Conservation (phyloP, 805 yeast species). For the Torulaspora quercuum region DNA sequence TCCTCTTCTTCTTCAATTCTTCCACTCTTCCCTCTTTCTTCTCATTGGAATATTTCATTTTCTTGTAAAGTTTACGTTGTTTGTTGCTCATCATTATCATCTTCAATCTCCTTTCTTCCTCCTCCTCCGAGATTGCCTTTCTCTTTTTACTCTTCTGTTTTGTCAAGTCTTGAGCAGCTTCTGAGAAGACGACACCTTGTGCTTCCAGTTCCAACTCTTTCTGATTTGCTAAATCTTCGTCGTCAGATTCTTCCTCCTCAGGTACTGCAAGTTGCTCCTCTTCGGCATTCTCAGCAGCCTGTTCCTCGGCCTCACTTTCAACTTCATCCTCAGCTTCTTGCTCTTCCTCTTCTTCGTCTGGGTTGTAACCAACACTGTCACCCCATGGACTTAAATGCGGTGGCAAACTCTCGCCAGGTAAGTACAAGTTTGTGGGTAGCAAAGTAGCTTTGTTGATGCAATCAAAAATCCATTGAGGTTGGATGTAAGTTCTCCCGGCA, state of each 20-base stretch:
- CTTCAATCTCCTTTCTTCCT: slow-evolving; percentile 84
- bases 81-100: slow-evolving; percentile 97
- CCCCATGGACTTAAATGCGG: slow-evolving; percentile 99
- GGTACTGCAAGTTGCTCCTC: slow-evolving; percentile 40
- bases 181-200: slow-evolving; percentile 76
- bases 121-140: slow-evolving; percentile 45
- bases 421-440: slow-evolving; percentile 73
- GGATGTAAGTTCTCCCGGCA: slow-evolving; percentile 88
- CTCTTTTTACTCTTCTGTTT: slow-evolving; percentile 38
- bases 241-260: slow-evolving; percentile 49
- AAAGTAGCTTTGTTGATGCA: slow-evolving; percentile 74
- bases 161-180: slow-evolving; percentile 42
- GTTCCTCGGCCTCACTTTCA: slow-evolving; percentile 49
- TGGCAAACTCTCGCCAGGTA: slow-evolving; percentile 93
- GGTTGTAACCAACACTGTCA: slow-evolving; percentile 86
- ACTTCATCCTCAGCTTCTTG: slow-evolving; percentile 45
- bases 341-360: slow-evolving; percentile 52
- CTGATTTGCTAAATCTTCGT: slow-evolving; percentile 58
- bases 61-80: slow-evolving; percentile 88
- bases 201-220: slow-evolving; percentile 90
- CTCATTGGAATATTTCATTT: slow-evolving; percentile 88
- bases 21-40: slow-evolving; percentile 77
- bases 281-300: slow-evolving; percentile 39
- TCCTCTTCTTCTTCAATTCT: slow-evolving; percentile 62
- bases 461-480: slow-evolving; percentile 98